Conservation (phyloP, 768 basidiomycete species). For the Collybiopsis confluens region DNA sequence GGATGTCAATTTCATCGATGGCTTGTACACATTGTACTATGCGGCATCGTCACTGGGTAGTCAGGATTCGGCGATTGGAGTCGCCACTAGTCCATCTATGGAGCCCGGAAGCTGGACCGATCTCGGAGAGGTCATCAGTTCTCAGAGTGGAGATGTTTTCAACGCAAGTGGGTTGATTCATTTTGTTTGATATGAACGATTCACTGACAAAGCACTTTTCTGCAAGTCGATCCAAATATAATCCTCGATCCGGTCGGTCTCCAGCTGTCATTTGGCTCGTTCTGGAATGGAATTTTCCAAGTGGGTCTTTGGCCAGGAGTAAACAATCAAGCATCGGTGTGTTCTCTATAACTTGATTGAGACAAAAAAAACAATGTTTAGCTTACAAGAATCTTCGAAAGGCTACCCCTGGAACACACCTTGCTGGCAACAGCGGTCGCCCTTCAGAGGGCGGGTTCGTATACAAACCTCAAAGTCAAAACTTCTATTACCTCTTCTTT, state of each 20-base stretch:
- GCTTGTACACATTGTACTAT: not conserved
- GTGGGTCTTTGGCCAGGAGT: not conserved
- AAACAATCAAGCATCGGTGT: too few species aligned
- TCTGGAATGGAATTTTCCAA: not conserved
- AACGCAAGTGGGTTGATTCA: not conserved
- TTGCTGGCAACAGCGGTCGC: too few species aligned
- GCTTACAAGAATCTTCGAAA: too few species aligned
- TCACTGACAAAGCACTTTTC: too few species aligned
- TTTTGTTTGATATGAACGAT: not conserved
- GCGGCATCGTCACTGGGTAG: not conserved
- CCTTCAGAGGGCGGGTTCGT: too few species aligned
- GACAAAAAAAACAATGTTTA: too few species aligned
- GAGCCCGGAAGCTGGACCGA: not conserved
- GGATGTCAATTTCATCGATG: not conserved
- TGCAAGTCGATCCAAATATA: not conserved
- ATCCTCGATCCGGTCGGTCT: not conserved
- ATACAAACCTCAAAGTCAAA: too few species aligned
- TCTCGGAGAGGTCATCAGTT: not conserved
- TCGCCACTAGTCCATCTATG: not conserved
- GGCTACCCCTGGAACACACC: too few species aligned
- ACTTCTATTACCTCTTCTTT: conserved; percentile 11
- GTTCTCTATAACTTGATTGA: too few species aligned
- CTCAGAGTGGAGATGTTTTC: not conserved
- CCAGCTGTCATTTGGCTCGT: not conserved
- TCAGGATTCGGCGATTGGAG: not conserved